Evolutionary conservation across 1,284 basidiomycete genomes (phyloP).

Genomic region (Phellopilus nigrolimitatus): DNA sequence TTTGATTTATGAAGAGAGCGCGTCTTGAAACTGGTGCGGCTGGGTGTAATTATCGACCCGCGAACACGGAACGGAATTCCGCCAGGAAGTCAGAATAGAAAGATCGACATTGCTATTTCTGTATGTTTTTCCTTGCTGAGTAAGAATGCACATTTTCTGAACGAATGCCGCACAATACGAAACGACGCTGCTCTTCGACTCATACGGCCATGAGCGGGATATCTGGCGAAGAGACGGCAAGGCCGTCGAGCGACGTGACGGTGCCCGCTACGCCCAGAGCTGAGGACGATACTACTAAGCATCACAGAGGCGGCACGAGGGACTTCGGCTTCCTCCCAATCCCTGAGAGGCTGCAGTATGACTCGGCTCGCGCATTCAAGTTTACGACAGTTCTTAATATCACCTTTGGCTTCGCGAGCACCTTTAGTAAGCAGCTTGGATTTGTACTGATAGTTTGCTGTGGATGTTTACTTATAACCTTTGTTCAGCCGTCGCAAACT

Average conservation of each 20-base stretch:
- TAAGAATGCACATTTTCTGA: too few species aligned
- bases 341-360: conserved; percentile 30
- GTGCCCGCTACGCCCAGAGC: neutral
- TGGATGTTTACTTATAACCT: neutral
- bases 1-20: too few species aligned
- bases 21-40: too few species aligned
- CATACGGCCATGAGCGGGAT: conserved; percentile 9
- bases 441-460: neutral
- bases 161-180: too few species aligned
- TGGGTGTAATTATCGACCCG: too few species aligned
- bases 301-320: conserved; percentile 13
- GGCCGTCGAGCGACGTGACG: conserved; percentile 12
- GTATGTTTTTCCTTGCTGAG: too few species aligned
- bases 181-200: too few species aligned
- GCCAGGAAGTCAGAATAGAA: too few species aligned
- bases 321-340: conserved; percentile 35
- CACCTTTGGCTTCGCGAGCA: conserved; percentile 34
- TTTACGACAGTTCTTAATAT: conserved; percentile 33
- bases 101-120: too few species aligned
- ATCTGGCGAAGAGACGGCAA: conserved; percentile 2
- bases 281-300: conserved; percentile 1
- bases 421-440: conserved; percentile 25
- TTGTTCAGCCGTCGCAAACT: conserved; percentile 29
- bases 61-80: too few species aligned
- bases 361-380: conserved; percentile 26